Evolutionary conservation across 2,329 filamentous ascomycete species (phyloP).

Genomic region (Myotisia sp.): DNA sequence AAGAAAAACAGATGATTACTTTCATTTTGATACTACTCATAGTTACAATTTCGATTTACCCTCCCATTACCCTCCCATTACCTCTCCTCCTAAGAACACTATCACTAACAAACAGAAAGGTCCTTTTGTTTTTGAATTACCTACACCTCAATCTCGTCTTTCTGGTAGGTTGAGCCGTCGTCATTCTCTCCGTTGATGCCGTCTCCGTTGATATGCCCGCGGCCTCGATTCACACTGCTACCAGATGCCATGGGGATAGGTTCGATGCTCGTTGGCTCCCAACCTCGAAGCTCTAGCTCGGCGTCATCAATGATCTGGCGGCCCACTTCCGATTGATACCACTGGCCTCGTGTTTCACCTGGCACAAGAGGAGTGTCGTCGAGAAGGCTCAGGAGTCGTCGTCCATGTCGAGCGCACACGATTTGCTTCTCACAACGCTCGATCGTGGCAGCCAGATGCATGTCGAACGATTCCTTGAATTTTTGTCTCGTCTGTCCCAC

Average conservation of each 20-base stretch:
- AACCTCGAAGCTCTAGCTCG: slow-evolving; percentile 71
- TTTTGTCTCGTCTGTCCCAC: slow-evolving; percentile 68
- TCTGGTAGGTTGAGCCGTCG: slow-evolving; percentile 1
- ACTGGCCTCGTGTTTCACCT: slow-evolving; percentile 60
- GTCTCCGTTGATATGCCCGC: neutral
- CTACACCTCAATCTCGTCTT: slow-evolving; percentile 1
- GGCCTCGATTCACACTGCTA: neutral
- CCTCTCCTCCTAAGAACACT: too few relatives aligned
- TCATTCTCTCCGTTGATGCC: slow-evolving; percentile 5
- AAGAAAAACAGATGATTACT: too few relatives aligned
- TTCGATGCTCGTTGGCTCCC: slow-evolving; percentile 43
- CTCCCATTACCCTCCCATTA: too few relatives aligned
- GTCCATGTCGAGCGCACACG: slow-evolving; percentile 80
- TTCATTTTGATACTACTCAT: too few relatives aligned
- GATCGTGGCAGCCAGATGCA: slow-evolving; percentile 79
- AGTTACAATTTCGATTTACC: too few relatives aligned
- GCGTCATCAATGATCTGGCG: slow-evolving; percentile 83
- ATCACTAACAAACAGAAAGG: too few relatives aligned
- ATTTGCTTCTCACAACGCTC: slow-evolving; percentile 96
- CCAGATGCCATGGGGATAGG: slow-evolving; percentile 30
- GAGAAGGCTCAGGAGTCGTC: slow-evolving; percentile 66
- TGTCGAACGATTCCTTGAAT: slow-evolving; percentile 83
- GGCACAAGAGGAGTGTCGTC: slow-evolving; percentile 84
- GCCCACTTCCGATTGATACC: slow-evolving; percentile 51
- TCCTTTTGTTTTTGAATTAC: too few relatives aligned